phyloP scores from a whole-genome alignment of 1,139 yeast species.

The Pichia cactophila region DNA sequence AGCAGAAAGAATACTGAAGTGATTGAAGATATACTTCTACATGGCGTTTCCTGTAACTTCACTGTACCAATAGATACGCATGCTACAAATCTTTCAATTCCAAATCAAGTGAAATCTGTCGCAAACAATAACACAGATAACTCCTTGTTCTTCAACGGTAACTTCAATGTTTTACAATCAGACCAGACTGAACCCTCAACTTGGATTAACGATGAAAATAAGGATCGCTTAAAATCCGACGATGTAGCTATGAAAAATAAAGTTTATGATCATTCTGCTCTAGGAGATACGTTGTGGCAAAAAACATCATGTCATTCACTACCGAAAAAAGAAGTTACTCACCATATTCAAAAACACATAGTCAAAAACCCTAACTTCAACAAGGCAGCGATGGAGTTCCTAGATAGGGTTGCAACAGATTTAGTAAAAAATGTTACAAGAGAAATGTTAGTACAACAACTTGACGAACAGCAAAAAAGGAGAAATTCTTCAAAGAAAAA shows the following conservation, averaged over 20 bases:
- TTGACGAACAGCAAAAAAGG: slow-evolving; percentile 17
- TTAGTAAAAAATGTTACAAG: neutral
- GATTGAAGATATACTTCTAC: slow-evolving; percentile 7
- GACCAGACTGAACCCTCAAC: neutral
- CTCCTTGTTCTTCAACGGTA: neutral
- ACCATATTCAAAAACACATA: neutral
- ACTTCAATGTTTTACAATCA: neutral
- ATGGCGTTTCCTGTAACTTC: neutral
- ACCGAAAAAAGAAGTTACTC: too few relatives aligned
- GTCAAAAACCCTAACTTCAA: neutral
- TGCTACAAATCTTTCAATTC: neutral
- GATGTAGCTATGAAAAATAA: too few relatives aligned
- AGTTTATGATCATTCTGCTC: neutral
- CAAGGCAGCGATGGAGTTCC: neutral
- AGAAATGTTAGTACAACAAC: neutral
- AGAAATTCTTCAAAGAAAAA: slow-evolving; percentile 27
- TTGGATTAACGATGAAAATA: too few relatives aligned
- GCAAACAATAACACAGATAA: neutral
- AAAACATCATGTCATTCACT: neutral
- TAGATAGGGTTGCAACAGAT: neutral
- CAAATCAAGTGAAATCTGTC: too few relatives aligned
- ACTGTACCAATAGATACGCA: neutral
- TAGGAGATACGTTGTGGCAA: too few relatives aligned
- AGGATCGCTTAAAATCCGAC: too few relatives aligned
- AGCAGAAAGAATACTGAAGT: slow-evolving; percentile 13